Evolutionary conservation across 164 flowering plant species (phyloP), one percentile per base, ranked within the genome.

Genomic region (Vitis rotundifolia): DNA sequence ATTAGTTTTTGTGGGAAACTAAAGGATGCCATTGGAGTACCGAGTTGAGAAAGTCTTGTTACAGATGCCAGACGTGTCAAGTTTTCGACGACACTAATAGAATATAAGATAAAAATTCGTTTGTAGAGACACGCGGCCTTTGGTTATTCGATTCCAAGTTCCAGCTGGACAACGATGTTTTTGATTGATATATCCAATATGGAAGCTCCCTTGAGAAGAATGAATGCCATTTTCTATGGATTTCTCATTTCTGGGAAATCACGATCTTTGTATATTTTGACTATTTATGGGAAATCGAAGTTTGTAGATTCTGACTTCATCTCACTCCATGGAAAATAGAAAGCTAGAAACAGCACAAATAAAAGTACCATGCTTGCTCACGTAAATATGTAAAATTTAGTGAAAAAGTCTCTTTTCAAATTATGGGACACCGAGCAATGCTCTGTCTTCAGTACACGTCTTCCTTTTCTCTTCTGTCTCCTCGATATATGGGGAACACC

Each of bases 141-240:
- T 28, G 58, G 12, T 73, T 68, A 78, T 81, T 81, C 79, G 79
- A 68, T 77, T 55, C 78, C 53, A 63, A 71, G 71, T 29, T 59
- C 11, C 52, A 28, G 68, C 19, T 67, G 28, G 64, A 64, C 52
- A 71, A 55, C n/a, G 67, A 71, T 54, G 74, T 10, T 37, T 64
- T 59, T 52, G 61, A 71, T 44, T 66, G 60, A 37, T 37, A 37
- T 37, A 37, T 37, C 44, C 44, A 37, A 37, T 37, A 37, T 37
- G 44, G 44, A 37, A 6, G 7, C 7, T 37, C 44, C 44, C 44
- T 37, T 0, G 44, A 37, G 44, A 11, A 57, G 5, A 57, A 49
- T 4, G 49, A 60, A 49, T 63, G 48, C 69, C 52, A 70, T 49
- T 51, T 8, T 37, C 29, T 31, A 67, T 50, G 29, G 78, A 75